A percentile compares a stretch with the other conserved stretches of the same genome.
These are phyloP conservation scores for Centella asiatica DNA, from an alignment of 129 eudicot genomes.

Conservation along the genomic window DNA sequence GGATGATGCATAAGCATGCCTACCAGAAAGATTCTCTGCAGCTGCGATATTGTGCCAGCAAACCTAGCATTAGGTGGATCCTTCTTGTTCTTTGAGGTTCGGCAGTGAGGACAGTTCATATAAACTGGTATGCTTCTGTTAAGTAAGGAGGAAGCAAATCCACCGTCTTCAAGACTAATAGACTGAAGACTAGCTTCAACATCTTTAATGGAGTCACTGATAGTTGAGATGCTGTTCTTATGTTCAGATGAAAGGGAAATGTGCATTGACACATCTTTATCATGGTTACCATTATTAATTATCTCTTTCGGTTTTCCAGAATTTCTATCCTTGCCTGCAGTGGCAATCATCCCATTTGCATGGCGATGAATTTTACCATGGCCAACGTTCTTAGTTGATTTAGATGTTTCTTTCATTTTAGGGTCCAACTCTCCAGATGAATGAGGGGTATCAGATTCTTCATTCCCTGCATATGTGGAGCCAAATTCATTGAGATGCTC, in stretches of 20 bases:
- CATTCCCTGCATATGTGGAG: slow-evolving; percentile 37
- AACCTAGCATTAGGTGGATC: slow-evolving; percentile 47
- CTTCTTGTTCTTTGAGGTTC: slow-evolving; percentile 42
- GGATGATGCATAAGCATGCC: slow-evolving; percentile 1
- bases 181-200: slow-evolving; percentile 40
- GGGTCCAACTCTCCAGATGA: slow-evolving; percentile 29
- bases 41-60: slow-evolving; percentile 81
- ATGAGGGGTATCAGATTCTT: slow-evolving; percentile 32
- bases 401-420: slow-evolving; percentile 39
- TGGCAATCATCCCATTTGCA: slow-evolving; percentile 32
- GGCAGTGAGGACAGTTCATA: slow-evolving; percentile 79
- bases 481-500: slow-evolving; percentile 78
- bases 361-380: slow-evolving; percentile 46
- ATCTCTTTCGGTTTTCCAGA: slow-evolving; percentile 38
- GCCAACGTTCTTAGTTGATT: slow-evolving; percentile 41
- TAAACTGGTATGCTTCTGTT: slow-evolving; percentile 70
- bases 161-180: slow-evolving; percentile 48
- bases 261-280: slow-evolving; percentile 14
- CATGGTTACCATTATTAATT: slow-evolving; percentile 17
- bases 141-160: slow-evolving; percentile 43
- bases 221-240: slow-evolving; percentile 11
- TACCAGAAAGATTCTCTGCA: slow-evolving; percentile 90
- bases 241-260: slow-evolving; percentile 21
- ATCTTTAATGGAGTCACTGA: slow-evolving; percentile 30
- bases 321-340: slow-evolving; percentile 34